Evolutionary conservation across 1,139 yeast species (phyloP), one percentile per base, ranked within the genome.

Genomic region (Blastobotrys malaysiensis): DNA sequence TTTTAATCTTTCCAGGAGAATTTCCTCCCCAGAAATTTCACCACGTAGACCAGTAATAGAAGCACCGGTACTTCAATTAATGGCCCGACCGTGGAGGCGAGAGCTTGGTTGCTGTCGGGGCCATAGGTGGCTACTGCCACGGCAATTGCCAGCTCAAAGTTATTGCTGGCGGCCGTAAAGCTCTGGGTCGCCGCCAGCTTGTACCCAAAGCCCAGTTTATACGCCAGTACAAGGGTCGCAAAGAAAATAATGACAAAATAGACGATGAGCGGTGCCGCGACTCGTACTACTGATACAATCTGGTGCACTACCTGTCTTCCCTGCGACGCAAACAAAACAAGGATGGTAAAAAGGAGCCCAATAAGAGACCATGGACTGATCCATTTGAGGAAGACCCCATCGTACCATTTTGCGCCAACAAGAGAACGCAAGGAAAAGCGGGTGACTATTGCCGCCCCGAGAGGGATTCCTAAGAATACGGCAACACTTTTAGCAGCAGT

Each of bases 61-160:
- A 81, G 67, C 2, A 81, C 75, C 1, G 84, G 84, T 4, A 80
- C 81, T 61, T 81, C 85, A 24, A 80, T 65, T 45, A 81, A 69
- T 1, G 86, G 85, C 0, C 85, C 86, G 63, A 80, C 79, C 0
- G 84, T 80, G 1, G 85, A 80, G 2, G 86, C 85, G 50, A 81
- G 73, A 1, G 84, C 79, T 62, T 81, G 78, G 54, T 77, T 73
- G 58, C 82, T 76, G 3, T 78, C 78, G 24, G 74, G 69, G 1
- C 86, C 86, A 67, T 77, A 81, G 6, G 79, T 61, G 0, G 83
- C 75, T 13, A 79, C 77, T 1, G 84, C 81, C n/a, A 81, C 76
- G 2, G 85, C 83, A 49, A 80, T 69, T 53, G 81, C 77, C 49
- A 80, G 67, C 61, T 80, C 84, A 57, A 76, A 76, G 56, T 81